Evolutionary conservation across 2,329 filamentous ascomycete genomes (phyloP).

Genomic region (Microsporum canis): DNA sequence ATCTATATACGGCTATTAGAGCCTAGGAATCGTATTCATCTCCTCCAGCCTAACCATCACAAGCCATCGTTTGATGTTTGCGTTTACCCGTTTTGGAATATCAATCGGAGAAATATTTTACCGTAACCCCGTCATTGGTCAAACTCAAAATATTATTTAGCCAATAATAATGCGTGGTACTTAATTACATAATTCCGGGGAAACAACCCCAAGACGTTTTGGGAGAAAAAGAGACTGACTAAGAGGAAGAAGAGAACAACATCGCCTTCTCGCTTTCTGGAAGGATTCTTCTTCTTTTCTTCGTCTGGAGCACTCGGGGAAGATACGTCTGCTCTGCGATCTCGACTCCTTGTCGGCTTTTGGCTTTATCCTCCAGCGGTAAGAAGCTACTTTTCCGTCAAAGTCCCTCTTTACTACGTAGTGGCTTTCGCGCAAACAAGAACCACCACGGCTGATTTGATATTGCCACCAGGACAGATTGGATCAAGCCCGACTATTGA

Average conservation of each 20-base stretch:
- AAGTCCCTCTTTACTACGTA: neutral
- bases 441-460: neutral
- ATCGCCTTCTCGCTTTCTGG: neutral
- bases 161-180: neutral
- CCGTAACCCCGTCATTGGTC: neutral
- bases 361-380: neutral
- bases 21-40: neutral
- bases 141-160: neutral
- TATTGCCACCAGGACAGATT: neutral
- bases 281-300: neutral
- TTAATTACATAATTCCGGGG: slow-evolving; percentile 1
- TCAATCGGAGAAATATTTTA: neutral
- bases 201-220: neutral
- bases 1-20: neutral
- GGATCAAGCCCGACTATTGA: neutral
- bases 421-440: neutral
- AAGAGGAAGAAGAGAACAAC: slow-evolving; percentile 1
- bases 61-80: neutral
- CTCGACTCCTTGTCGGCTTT: neutral
- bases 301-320: neutral
- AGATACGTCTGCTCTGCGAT: neutral
- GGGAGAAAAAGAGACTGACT: neutral
- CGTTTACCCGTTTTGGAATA: neutral
- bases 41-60: neutral
- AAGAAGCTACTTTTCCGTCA: neutral